Evolutionary conservation across 2,329 filamentous ascomycete genomes (phyloP).

Genomic region (Cladosporium velox): DNA sequence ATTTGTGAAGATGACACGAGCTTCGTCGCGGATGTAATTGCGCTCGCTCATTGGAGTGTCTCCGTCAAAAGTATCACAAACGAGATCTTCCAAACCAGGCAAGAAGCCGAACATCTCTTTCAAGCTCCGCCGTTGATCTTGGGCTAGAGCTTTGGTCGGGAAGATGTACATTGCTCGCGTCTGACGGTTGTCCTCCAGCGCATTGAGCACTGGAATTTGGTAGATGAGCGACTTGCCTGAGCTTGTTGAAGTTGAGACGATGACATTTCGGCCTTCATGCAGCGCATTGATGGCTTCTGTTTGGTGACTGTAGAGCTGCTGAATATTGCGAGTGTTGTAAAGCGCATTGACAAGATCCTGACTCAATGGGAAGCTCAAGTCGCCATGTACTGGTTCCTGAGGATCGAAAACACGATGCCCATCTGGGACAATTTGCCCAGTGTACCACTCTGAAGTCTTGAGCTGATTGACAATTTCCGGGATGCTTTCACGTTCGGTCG

Average conservation of each 20-base stretch:
- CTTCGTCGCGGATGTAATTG: conserved; percentile 80
- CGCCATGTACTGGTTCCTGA: conserved; percentile 77
- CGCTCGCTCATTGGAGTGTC: conserved; percentile 84
- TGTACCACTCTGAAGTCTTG: conserved; percentile 82
- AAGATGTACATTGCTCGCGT: conserved; percentile 97
- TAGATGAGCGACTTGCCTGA: conserved; percentile 99
- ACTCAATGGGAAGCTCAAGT: conserved; percentile 81
- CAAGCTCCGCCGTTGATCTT: conserved; percentile 88
- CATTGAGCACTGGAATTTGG: conserved; percentile 86
- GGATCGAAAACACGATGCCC: conserved; percentile 89
- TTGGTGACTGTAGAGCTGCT: conserved; percentile 85
- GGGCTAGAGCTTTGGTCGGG: conserved; percentile 92
- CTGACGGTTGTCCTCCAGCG: conserved; percentile 73
- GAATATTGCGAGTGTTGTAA: conserved; percentile 88
- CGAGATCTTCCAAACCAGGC: conserved; percentile 69
- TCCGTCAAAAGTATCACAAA: conserved; percentile 94
- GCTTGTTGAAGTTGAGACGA: conserved; percentile 91
- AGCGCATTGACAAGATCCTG: conserved; percentile 93
- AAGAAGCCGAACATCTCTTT: conserved; percentile 83
- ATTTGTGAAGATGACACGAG: conserved; percentile 93
- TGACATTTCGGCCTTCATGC: conserved; percentile 78
- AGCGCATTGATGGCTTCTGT: conserved; percentile 90
- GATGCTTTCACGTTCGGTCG: conserved; percentile 75
- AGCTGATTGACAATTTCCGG: conserved; percentile 84
- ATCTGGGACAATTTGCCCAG: conserved; percentile 86